A percentile compares a stretch with the other conserved stretches of the same genome.
Evolutionary conservation across 2,329 filamentous ascomycete species (phyloP).

Genomic region (Paecilomyces formosus): DNA sequence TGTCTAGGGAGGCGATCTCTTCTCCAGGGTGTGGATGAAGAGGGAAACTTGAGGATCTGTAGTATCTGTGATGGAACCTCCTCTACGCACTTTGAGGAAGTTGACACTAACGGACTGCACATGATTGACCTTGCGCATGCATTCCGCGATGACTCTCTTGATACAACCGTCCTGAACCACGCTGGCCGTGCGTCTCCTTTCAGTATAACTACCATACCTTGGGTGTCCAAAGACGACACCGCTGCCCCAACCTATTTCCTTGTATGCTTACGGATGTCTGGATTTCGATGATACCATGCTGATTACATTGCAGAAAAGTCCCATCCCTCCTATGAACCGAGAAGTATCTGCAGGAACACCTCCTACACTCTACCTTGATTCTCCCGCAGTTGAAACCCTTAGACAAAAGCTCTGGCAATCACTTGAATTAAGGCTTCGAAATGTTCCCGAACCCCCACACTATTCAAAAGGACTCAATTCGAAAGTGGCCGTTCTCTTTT

Average conservation of each 20-base stretch:
- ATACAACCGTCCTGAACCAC: not conserved
- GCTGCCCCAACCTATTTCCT: constrained; percentile 6
- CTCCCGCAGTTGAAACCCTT: constrained; percentile 48
- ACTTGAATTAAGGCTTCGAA: constrained; percentile 55
- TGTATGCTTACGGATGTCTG: constrained; percentile 24
- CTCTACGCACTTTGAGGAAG: constrained; percentile 60
- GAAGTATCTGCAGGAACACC: constrained; percentile 20
- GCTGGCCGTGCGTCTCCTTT: not conserved
- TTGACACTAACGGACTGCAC: constrained; percentile 78
- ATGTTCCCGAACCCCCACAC: constrained; percentile 54
- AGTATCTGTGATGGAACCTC: constrained; percentile 57
- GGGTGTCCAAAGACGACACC: constrained; percentile 6
- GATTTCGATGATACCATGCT: not conserved
- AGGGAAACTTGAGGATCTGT: constrained; percentile 54
- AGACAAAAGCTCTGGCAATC: constrained; percentile 52
- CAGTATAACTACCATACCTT: constrained; percentile 6
- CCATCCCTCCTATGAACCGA: constrained; percentile 40
- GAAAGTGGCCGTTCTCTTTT: constrained; percentile 75
- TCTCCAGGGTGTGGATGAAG: constrained; percentile 46
- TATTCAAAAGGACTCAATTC: constrained; percentile 18
- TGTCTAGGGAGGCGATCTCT: constrained; percentile 81
- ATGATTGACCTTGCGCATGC: constrained; percentile 48
- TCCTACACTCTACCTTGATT: constrained; percentile 28
- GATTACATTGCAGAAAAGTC: constrained; percentile 23
- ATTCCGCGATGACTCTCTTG: not conserved